Base-by-base conservation (phyloP, 2,329 filamentous ascomycete species). In the Hysterium pulicare region DNA sequence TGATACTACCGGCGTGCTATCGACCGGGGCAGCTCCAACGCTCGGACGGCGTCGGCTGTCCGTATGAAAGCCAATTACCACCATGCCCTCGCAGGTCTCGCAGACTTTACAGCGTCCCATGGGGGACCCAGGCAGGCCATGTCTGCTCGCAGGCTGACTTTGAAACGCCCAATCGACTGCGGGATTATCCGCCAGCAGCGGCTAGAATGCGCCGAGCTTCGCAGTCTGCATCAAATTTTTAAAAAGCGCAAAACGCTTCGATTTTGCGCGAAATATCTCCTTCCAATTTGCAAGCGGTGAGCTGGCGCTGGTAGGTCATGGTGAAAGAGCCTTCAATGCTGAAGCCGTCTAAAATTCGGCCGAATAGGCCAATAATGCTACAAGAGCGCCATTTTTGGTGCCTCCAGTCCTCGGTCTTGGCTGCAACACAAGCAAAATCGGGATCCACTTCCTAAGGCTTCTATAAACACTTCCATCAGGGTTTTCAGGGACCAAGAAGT, bases 221-320 rank as follows among this genome's bases (percentile, higher is more conserved):
- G 26, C 32, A 36, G 13, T 7, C 11, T 20, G n/a, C 20, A 16
- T 22, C 23, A 38, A 7, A 36, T 21, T 49, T 51, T 48, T 24
- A 50, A 51, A 51, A 40, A 28, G 40, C 48, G 50, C 46, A 49
- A 15, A 23, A 19, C 22, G 24, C 8, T 20, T 20, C 23, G 33
- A 26, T 21, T 39, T 28, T 53, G 48, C 51, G 51, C 46, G 46
- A 48, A 19, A 49, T 47, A 30, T 19, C 15, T 28, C 24, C 24
- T 13, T 28, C 5, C 16, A 23, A 11, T 10, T 10, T 26, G 16
- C 23, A 22, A 20, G 37, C 37, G 24, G 37, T 19, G 26, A 39
- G 26, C 5, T 13, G 16, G 13, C 21, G 16, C 7, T 26, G 4
- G 35, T n/a, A 5, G 21, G 13, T 8, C 9, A 7, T 26, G 24